phyloP scores from a whole-genome alignment of 345 rosid species.

The Gossypium sturtianum region DNA sequence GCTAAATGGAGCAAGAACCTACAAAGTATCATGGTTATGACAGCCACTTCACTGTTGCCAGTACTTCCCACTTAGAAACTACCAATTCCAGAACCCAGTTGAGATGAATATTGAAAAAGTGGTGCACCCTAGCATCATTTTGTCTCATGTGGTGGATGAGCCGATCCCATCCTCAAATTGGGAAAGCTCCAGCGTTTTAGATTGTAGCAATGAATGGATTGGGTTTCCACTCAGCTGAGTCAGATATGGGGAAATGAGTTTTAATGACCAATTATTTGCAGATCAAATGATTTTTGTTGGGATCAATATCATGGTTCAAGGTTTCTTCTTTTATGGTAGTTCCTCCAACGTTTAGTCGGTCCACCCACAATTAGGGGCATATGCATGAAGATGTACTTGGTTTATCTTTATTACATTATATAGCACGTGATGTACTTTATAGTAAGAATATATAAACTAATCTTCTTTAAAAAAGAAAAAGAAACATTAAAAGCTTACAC shows the following conservation, averaged over 20 bases:
- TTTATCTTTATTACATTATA: not conserved
- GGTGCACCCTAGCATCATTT: slow-evolving; percentile 61
- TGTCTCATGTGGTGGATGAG: slow-evolving; percentile 27
- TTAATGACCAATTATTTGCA: slow-evolving; percentile 16
- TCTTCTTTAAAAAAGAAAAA: not conserved
- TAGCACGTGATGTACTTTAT: not conserved
- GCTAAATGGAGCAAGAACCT: slow-evolving; percentile 47
- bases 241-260: slow-evolving; percentile 34
- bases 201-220: slow-evolving; percentile 47
- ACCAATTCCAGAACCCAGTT: slow-evolving; percentile 30
- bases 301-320: slow-evolving; percentile 28
- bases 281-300: slow-evolving; percentile 12
- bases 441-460: not conserved
- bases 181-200: not conserved
- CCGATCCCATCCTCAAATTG: slow-evolving; percentile 25
- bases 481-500: not conserved
- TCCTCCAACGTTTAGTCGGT: slow-evolving; percentile 50
- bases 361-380: slow-evolving; percentile 10
- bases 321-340: slow-evolving; percentile 52
- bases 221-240: slow-evolving; percentile 54
- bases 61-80: slow-evolving; percentile 43
- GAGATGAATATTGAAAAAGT: slow-evolving; percentile 47
- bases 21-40: slow-evolving; percentile 17
- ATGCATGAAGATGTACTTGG: not conserved
- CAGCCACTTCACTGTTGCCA: slow-evolving; percentile 34